Conservation (phyloP, 345 rosid genomes). For the Pseudoturritis turrita region DNA sequence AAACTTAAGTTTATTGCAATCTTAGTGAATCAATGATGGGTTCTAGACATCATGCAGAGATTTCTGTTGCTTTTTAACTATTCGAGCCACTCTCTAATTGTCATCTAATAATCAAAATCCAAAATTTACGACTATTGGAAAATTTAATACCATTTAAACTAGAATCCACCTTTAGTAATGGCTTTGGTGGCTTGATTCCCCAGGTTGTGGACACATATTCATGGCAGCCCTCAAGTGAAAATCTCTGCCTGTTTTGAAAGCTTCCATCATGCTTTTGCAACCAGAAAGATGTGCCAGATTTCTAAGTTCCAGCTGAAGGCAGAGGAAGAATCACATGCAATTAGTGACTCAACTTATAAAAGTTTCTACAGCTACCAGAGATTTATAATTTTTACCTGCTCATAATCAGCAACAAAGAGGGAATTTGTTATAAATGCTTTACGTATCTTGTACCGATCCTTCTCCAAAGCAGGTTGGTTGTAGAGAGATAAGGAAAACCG, state of each 20-base stretch:
- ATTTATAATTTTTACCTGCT: constrained; percentile 54
- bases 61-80: background rate
- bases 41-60: background rate
- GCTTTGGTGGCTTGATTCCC: constrained; percentile 89
- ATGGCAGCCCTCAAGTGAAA: constrained; percentile 95
- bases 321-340: background rate
- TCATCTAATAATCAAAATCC: background rate
- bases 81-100: background rate
- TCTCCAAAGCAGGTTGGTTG: constrained; percentile 98
- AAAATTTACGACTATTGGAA: background rate
- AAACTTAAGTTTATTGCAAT: background rate
- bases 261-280: constrained; percentile 94
- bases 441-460: constrained; percentile 96
- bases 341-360: background rate
- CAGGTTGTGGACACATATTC: constrained; percentile 96
- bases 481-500: constrained; percentile 27
- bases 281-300: constrained; percentile 91
- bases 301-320: constrained; percentile 85
- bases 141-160: background rate
- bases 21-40: background rate
- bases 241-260: constrained; percentile 95
- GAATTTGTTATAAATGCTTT: constrained; percentile 92
- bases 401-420: constrained; percentile 94
- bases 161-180: constrained; percentile 66
- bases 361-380: background rate